Evolutionary conservation across 768 basidiomycete genomes (phyloP), one percentile per base, ranked within the genome.

Genomic region (Gymnopilus junonius): DNA sequence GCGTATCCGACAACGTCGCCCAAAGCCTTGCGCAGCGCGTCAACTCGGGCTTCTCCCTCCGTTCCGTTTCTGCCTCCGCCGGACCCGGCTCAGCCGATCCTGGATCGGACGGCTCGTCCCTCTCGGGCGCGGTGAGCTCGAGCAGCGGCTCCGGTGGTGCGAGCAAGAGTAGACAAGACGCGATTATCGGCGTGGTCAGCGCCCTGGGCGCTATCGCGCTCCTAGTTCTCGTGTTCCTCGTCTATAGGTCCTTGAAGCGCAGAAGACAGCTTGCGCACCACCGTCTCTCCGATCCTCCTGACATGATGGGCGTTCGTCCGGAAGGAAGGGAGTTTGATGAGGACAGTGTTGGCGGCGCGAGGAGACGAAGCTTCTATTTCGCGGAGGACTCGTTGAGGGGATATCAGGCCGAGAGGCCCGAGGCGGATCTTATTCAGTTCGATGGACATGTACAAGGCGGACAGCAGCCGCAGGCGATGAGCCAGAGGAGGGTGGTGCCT

Each of bases 161-260:
- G 21, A 76, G 77, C 58, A 86, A 84, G 68, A 79, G 82, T 15
- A 83, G 93, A 12, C 85, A 91, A 70, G 87, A 96, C 67, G 93
- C 93, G 25, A 95, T 97, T 71, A 95, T 97, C 64, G 95, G 95
- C 21, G 94, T 97, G 3, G 92, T 94, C 65, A 87, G 85, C 40
- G 87, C 91, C 2, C 83, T 97, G 20, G 94, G 94, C 12, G 91
- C 85, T 4, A 83, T 95, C 58, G 88, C 93, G 0, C 72, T 94
- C 43, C 69, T 93, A 40, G 87, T 92, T 35, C 82, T 94, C 31
- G 82, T 81, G 15, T 91, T 87, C 79, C 89, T 96, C 69, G 81
- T 87, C 43, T 88, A 86, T 71, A 85, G 89, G 58, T 85, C 88
- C 4, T 77, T 87, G 73, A 87, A 89, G 77, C 81, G 87, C 59